These are phyloP conservation scores for Petasospora fabianii DNA, from an alignment of 1,139 yeast genomes.

Conservation along the genomic window DNA sequence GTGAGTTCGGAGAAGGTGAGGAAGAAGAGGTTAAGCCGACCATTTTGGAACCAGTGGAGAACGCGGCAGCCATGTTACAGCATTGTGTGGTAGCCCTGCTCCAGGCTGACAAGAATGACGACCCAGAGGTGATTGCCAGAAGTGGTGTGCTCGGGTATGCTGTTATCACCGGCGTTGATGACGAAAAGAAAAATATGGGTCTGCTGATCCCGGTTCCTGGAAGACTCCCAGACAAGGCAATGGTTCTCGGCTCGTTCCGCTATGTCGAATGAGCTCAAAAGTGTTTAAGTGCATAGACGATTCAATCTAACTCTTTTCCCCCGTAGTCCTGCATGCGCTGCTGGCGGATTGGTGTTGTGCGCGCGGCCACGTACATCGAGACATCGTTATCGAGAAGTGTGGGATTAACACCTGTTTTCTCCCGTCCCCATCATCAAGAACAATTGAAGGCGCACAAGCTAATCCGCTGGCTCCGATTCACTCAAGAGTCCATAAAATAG, in stretches of 20 bases:
- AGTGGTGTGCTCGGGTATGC: constrained; percentile 67
- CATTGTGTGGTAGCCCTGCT: constrained; percentile 73
- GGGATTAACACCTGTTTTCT: too few relatives aligned
- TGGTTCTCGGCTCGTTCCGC: constrained; percentile 63
- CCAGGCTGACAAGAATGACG: constrained; percentile 54
- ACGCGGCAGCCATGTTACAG: constrained; percentile 55
- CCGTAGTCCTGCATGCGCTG: too few relatives aligned
- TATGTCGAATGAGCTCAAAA: constrained; percentile 51
- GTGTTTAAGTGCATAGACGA: too few relatives aligned
- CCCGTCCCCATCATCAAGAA: too few relatives aligned
- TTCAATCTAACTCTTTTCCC: too few relatives aligned
- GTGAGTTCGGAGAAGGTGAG: constrained; percentile 31
- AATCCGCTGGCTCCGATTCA: too few relatives aligned
- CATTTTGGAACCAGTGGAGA: constrained; percentile 39
- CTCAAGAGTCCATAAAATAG: too few relatives aligned
- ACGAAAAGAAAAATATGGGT: constrained; percentile 64
- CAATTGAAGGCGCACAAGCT: too few relatives aligned
- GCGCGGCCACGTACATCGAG: too few relatives aligned
- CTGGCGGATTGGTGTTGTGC: too few relatives aligned
- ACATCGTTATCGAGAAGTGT: too few relatives aligned
- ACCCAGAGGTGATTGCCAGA: constrained; percentile 47
- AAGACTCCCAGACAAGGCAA: constrained; percentile 65
- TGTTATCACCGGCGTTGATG: constrained; percentile 56
- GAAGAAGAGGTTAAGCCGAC: constrained; percentile 19
- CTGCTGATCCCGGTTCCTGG: constrained; percentile 88